Conservation (phyloP, 108 stramenopile genomes). For the Aurantiochytrium sp. region DNA sequence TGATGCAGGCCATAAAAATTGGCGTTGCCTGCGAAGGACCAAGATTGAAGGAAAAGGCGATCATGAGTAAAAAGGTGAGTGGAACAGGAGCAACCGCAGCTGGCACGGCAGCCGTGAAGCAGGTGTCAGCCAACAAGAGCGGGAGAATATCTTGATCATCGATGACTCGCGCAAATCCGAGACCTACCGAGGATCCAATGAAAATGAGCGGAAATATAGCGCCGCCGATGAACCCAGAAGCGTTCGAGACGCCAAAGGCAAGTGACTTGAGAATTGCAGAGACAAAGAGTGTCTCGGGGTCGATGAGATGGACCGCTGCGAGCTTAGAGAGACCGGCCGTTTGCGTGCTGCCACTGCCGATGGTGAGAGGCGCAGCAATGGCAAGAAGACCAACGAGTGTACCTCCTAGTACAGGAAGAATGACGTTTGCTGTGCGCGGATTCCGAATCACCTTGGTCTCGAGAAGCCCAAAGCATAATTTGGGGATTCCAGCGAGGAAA, state of each 20-base stretch:
- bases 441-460: too few relatives aligned
- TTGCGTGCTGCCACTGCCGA: not conserved
- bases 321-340: not conserved
- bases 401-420: not conserved
- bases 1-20: not conserved
- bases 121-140: not conserved
- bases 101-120: not conserved
- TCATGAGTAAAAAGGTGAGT: not conserved
- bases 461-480: too few relatives aligned
- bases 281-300: not conserved
- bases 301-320: not conserved
- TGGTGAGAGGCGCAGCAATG: not conserved
- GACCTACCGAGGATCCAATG: not conserved
- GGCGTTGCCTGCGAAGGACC: not conserved
- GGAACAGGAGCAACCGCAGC: not conserved
- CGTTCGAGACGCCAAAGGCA: not conserved
- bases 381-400: not conserved
- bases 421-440: not conserved
- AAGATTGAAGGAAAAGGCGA: not conserved
- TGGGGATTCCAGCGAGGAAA: too few relatives aligned
- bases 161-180: not conserved
- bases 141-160: not conserved
- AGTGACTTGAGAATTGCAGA: not conserved
- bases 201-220: not conserved
- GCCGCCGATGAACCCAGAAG: not conserved